Evolutionary conservation across 2,329 filamentous ascomycete genomes (phyloP).

Genomic region (Botrytis tulipae): DNA sequence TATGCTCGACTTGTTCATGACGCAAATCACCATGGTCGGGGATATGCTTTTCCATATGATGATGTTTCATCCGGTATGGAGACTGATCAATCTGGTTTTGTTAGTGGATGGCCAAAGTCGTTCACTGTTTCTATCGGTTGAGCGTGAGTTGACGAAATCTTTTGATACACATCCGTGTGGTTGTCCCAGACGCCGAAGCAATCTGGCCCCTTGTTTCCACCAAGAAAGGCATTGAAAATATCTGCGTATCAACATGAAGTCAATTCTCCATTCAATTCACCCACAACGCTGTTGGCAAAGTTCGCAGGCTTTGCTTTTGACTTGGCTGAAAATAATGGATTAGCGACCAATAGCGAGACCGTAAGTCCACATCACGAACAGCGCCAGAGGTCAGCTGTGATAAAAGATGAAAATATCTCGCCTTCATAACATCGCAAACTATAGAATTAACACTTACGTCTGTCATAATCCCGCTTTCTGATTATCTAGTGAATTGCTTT

Average conservation of each 20-base stretch:
- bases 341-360: neutral
- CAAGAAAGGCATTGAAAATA: neutral
- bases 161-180: neutral
- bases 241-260: neutral
- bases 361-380: too few relatives aligned
- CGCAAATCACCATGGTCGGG: constrained; percentile 56
- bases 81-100: constrained; percentile 59
- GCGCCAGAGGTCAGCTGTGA: neutral
- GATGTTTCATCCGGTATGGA: constrained; percentile 60
- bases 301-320: neutral
- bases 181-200: neutral
- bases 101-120: constrained; percentile 20
- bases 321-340: neutral
- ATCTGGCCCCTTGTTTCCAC: neutral
- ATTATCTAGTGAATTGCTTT: neutral
- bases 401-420: neutral
- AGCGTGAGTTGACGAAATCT: neutral
- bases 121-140: constrained; percentile 19
- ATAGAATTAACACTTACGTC: neutral
- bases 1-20: constrained; percentile 61
- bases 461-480: neutral
- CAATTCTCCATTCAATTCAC: neutral
- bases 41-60: constrained; percentile 68
- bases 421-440: neutral
- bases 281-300: neutral